phyloP scores from a whole-genome alignment of 805 yeast species.

The Metschnikowia orientalis region DNA sequence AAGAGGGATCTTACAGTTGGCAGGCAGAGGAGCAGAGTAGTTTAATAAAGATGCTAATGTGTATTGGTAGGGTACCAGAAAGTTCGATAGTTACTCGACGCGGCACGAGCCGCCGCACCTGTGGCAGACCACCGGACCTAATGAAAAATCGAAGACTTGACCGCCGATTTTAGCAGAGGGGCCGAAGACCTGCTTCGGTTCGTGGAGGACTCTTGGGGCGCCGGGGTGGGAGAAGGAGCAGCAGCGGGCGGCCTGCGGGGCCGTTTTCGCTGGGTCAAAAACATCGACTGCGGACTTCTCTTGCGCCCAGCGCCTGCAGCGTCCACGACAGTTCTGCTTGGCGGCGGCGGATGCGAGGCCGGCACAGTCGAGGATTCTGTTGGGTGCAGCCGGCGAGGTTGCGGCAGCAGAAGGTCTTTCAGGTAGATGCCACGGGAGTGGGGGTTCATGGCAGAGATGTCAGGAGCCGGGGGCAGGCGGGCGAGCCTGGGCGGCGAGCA shows the following conservation, averaged over 20 bases:
- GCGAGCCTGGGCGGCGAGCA: conserved; percentile 25
- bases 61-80: no score
- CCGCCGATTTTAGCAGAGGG: conserved; percentile 11
- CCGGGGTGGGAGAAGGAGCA: conserved; percentile 1
- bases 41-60: no score
- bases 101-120: no score
- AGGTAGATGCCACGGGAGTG: conserved; percentile 1
- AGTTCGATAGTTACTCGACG: no score
- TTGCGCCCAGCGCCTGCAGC: no score
- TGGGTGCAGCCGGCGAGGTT: conserved; percentile 1
- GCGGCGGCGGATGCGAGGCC: not conserved
- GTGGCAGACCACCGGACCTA: conserved; percentile 9
- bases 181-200: no score
- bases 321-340: no score
- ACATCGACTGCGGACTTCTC: conserved; percentile 16
- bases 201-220: no score
- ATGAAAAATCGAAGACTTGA: conserved; percentile 29
- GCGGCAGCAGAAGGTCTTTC: not conserved
- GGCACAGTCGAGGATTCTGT: conserved; percentile 1
- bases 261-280: conserved; percentile 10
- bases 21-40: no score
- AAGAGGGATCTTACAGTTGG: no score
- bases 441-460: conserved; percentile 3
- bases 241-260: conserved; percentile 10
- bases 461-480: not conserved